Percentiles rank a stretch among this genome's conserved stretches.
phyloP scores from a whole-genome alignment of 257 asterid genomes.

The Nicotiana sylvestris region DNA sequence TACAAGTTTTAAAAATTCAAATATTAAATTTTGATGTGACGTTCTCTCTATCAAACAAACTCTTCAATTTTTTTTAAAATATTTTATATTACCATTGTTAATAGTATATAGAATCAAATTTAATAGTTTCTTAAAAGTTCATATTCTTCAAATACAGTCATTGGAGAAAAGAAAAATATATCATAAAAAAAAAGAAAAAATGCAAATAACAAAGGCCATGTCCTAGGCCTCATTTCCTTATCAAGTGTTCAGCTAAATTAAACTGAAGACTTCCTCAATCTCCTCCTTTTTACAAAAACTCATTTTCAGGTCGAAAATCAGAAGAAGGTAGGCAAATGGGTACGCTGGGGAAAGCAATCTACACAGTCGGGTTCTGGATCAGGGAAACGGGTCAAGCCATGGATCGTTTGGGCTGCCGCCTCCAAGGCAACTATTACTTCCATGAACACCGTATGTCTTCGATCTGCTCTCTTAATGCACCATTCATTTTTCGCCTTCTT shows the following conservation, averaged over 20 bases:
- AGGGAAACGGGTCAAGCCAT: slow-evolving; percentile 98
- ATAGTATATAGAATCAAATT: too few relatives aligned
- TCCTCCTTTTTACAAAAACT: background rate
- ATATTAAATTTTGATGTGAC: background rate
- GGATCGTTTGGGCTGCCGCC: slow-evolving; percentile 97
- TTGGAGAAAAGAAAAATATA: too few relatives aligned
- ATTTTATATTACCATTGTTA: background rate
- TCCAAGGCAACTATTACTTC: slow-evolving; percentile 82
- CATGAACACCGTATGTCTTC: slow-evolving; percentile 68
- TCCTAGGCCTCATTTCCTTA: background rate
- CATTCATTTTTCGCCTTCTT: background rate
- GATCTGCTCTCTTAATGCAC: background rate
- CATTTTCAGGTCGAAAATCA: background rate
- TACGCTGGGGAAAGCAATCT: slow-evolving; percentile 72
- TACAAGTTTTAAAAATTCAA: background rate
- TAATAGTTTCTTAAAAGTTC: too few relatives aligned
- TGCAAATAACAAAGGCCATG: too few relatives aligned
- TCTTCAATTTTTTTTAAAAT: background rate
- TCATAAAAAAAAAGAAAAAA: too few relatives aligned
- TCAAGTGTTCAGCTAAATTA: slow-evolving; percentile 4
- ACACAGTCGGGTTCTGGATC: slow-evolving; percentile 94
- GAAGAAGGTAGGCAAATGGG: slow-evolving; percentile 40
- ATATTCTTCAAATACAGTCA: too few relatives aligned
- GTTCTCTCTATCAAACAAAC: background rate
- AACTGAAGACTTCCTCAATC: background rate